These are phyloP conservation scores for Wickerhamomyces xylosicus DNA, from an alignment of 805 yeast species.

Conservation along the genomic window DNA sequence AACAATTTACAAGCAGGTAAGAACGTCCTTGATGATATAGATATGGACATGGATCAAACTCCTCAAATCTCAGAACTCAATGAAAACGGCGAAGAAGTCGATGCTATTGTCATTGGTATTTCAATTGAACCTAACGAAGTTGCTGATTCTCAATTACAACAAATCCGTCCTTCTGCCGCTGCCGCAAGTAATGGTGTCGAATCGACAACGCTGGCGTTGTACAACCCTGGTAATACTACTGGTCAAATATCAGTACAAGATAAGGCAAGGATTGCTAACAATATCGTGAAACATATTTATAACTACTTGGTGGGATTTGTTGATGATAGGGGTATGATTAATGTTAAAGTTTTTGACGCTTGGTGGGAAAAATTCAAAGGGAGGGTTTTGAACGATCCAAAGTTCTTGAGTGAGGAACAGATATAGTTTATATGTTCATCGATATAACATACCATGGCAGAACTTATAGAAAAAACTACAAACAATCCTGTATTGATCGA, in stretches of 20 bases:
- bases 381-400: conserved; percentile 71
- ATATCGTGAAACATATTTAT: conserved; percentile 86
- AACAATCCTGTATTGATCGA: too few species aligned
- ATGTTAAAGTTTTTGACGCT: conserved; percentile 76
- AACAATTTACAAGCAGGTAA: conserved; percentile 13
- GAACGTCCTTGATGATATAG: conserved; percentile 44
- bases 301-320: conserved; percentile 84
- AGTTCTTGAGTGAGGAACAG: conserved; percentile 34
- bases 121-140: conserved; percentile 71
- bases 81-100: conserved; percentile 8
- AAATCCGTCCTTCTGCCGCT: conserved; percentile 18
- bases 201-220: conserved; percentile 12
- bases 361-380: conserved; percentile 93
- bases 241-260: conserved; percentile 23
- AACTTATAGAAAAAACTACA: too few species aligned
- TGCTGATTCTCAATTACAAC: conserved; percentile 49
- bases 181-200: conserved; percentile 6
- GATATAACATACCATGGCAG: too few species aligned
- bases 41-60: conserved; percentile 31
- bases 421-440: too few species aligned
- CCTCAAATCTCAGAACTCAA: conserved; percentile 1
- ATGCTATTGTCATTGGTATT: conserved; percentile 58
- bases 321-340: conserved; percentile 70
- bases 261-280: conserved; percentile 65
- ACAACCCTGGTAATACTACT: conserved; percentile 21